These are phyloP conservation scores for Coemansia sp. DNA, from an alignment of 192 early-diverging fungal species.

Conservation along the genomic window DNA sequence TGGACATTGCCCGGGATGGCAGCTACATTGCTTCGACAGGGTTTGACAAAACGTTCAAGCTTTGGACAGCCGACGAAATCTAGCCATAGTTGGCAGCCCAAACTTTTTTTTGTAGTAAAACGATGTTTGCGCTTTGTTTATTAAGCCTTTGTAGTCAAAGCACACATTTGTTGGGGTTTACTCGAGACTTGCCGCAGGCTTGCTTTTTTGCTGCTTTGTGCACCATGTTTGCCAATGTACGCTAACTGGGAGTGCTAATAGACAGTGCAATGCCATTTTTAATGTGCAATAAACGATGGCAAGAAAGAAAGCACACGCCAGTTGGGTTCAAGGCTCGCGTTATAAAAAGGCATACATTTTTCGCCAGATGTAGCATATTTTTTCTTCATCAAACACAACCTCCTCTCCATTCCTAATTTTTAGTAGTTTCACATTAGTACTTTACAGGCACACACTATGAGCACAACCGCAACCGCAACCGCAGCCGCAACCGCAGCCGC, in stretches of 20 bases:
- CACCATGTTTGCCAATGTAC: neutral
- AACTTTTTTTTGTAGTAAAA: neutral
- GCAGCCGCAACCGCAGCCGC: too few relatives aligned
- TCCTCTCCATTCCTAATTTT: neutral
- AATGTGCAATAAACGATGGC: too few relatives aligned
- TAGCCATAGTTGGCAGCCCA: neutral
- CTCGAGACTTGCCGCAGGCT: neutral
- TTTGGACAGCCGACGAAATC: slow-evolving; percentile 67
- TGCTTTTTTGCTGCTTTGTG: neutral
- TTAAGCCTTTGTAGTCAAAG: neutral
- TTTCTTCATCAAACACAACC: neutral
- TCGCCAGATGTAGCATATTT: neutral
- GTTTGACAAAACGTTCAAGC: slow-evolving; percentile 94
- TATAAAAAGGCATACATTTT: neutral
- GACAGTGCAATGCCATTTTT: too few relatives aligned
- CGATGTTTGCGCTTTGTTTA: neutral
- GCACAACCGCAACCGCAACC: too few relatives aligned
- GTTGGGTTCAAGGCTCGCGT: neutral
- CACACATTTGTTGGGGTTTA: neutral
- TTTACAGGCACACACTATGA: too few relatives aligned
- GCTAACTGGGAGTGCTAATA: neutral
- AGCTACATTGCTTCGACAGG: slow-evolving; percentile 80
- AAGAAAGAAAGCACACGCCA: neutral
- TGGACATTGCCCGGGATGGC: slow-evolving; percentile 79
- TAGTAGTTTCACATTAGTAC: too few relatives aligned